A percentile compares a stretch with the other conserved stretches of the same genome.
phyloP scores from a whole-genome alignment of 257 asterid genomes.

The Solanum pimpinellifolium region DNA sequence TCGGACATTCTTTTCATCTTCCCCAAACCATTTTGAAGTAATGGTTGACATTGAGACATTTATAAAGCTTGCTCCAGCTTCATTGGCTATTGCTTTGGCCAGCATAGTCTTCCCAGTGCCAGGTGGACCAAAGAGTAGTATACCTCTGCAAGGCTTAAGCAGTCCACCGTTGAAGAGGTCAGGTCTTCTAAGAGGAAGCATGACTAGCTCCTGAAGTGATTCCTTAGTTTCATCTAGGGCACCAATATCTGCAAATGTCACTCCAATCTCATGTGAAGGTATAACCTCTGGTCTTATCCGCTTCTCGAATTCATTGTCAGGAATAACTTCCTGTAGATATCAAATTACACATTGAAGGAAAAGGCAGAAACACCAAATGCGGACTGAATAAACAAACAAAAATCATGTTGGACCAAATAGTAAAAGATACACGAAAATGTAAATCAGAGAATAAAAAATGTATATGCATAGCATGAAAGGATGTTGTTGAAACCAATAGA shows the following conservation, averaged over 20 bases:
- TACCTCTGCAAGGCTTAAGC: conserved; percentile 95
- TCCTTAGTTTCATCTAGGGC: conserved; percentile 80
- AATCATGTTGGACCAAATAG: background rate
- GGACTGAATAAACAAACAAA: background rate
- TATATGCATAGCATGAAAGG: background rate
- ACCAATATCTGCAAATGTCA: conserved; percentile 81
- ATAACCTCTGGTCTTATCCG: conserved; percentile 95
- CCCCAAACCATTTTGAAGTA: conserved; percentile 99
- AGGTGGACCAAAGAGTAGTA: conserved; percentile 95
- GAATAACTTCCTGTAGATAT: conserved; percentile 61
- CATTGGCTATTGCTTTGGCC: conserved; percentile 97
- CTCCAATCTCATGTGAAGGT: conserved; percentile 84
- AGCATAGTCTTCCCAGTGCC: conserved; percentile 99
- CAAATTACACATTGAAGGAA: background rate
- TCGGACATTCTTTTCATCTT: conserved; percentile 90
- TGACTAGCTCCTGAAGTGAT: conserved; percentile 95
- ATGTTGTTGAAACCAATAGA: background rate
- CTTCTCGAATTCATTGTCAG: conserved; percentile 93
- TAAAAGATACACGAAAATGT: too few species aligned
- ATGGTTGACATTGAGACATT: conserved; percentile 96
- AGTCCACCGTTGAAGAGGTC: conserved; percentile 96
- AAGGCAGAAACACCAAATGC: background rate
- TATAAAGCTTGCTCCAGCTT: conserved; percentile 98
- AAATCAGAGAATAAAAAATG: background rate
- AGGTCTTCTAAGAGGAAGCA: conserved; percentile 98